Conservation (phyloP, 208 protist genomes). For the Trypanosoma mega region DNA sequence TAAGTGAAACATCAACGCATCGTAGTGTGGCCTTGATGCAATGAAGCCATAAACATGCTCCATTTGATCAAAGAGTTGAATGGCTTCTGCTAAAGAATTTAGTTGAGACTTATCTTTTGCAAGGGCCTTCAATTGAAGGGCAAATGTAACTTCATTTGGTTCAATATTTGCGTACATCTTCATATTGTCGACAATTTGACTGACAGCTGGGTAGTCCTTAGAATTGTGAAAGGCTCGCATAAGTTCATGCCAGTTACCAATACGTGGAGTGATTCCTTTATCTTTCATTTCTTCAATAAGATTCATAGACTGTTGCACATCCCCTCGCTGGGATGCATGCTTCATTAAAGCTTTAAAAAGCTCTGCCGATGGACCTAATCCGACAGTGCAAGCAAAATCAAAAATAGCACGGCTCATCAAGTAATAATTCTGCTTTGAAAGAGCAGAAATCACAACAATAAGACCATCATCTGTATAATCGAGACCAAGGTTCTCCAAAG, state of each 20-base stretch:
- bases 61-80: slow-evolving; percentile 93
- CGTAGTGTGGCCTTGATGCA: slow-evolving; percentile 80
- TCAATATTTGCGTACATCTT: slow-evolving; percentile 93
- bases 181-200: slow-evolving; percentile 89
- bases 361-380: slow-evolving; percentile 70
- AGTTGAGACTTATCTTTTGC: slow-evolving; percentile 70
- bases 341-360: slow-evolving; percentile 87
- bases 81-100: slow-evolving; percentile 73
- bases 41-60: slow-evolving; percentile 90
- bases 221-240: slow-evolving; percentile 81
- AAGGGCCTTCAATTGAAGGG: slow-evolving; percentile 73
- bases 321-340: slow-evolving; percentile 45
- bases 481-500: slow-evolving; percentile 59
- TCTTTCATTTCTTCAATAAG: slow-evolving; percentile 91
- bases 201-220: slow-evolving; percentile 81
- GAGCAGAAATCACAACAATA: slow-evolving; percentile 61
- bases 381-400: slow-evolving; percentile 60
- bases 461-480: slow-evolving; percentile 86
- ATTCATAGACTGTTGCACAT: slow-evolving; percentile 74
- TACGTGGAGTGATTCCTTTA: slow-evolving; percentile 79
- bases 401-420: slow-evolving; percentile 70
- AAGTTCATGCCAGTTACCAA: slow-evolving; percentile 91
- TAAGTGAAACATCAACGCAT: slow-evolving; percentile 80
- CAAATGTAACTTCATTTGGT: slow-evolving; percentile 88
- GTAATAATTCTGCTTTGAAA: slow-evolving; percentile 60